These are phyloP conservation scores for Sclerotinia subarctica DNA, from an alignment of 2,329 filamentous ascomycete species.

Conservation along the genomic window DNA sequence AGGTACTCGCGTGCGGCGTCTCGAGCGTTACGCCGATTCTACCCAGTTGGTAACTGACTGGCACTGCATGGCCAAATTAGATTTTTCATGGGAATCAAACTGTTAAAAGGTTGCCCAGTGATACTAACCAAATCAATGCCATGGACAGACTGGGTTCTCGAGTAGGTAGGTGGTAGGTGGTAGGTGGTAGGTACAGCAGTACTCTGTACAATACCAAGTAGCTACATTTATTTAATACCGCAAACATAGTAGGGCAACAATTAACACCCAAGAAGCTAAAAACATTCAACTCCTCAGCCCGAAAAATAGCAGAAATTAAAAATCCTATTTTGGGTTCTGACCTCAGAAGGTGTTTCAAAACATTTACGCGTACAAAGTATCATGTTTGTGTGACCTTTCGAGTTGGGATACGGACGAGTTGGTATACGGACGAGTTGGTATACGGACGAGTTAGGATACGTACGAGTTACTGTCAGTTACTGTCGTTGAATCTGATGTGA, in stretches of 20 bases:
- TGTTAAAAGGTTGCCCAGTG: background rate
- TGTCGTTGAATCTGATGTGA: slow-evolving; percentile 2
- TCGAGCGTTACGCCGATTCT: slow-evolving; percentile 11
- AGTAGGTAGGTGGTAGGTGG: background rate
- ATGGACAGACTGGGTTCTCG: background rate
- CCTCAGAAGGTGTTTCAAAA: slow-evolving; percentile 7
- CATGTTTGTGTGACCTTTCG: background rate
- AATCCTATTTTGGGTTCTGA: slow-evolving; percentile 14
- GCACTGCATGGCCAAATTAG: background rate
- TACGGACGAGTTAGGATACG: too few relatives aligned
- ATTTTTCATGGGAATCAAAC: background rate
- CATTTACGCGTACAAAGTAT: background rate
- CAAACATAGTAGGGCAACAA: too few relatives aligned
- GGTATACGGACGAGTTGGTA: too few relatives aligned
- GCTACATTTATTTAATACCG: too few relatives aligned
- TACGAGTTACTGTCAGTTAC: too few relatives aligned
- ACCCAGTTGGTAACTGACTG: background rate
- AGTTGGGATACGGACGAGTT: too few relatives aligned
- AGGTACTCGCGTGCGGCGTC: background rate
- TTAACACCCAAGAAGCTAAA: too few relatives aligned
- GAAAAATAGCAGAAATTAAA: background rate
- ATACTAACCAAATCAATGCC: background rate
- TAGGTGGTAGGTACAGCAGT: too few relatives aligned
- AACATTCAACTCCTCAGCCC: background rate
- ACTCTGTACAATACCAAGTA: too few relatives aligned